phyloP scores from a whole-genome alignment of 1,284 basidiomycete genomes.

The Paramarasmius palmivorus region DNA sequence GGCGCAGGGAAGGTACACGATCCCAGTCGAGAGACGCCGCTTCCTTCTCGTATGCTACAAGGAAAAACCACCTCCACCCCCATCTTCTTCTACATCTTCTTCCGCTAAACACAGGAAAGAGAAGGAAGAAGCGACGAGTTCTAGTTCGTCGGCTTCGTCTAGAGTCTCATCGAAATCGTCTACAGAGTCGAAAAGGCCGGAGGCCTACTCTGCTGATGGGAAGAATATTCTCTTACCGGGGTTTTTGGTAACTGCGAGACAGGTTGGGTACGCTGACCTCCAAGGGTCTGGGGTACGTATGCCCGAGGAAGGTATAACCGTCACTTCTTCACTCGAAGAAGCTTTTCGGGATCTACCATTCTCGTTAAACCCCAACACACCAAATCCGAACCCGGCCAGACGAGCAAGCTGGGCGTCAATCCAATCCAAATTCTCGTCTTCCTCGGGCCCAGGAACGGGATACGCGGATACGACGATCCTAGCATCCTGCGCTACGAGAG shows the following conservation, averaged over 20 bases:
- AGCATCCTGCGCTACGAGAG: slow-evolving; percentile 62
- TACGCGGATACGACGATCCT: slow-evolving; percentile 45
- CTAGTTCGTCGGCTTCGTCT: slow-evolving; percentile 19
- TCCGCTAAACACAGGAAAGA: not conserved
- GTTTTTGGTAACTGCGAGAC: slow-evolving; percentile 68
- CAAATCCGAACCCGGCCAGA: not conserved
- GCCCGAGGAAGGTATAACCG: slow-evolving; percentile 66
- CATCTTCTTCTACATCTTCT: not conserved
- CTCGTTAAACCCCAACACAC: not conserved
- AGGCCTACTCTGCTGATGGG: slow-evolving; percentile 28
- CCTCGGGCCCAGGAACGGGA: not conserved
- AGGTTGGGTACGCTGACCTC: slow-evolving; percentile 67
- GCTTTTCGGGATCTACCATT: slow-evolving; percentile 48
- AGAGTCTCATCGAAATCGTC: slow-evolving; percentile 36
- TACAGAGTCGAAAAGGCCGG: slow-evolving; percentile 31
- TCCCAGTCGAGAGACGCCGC: slow-evolving; percentile 55
- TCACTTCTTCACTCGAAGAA: slow-evolving; percentile 60
- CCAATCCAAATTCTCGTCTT: too few relatives aligned
- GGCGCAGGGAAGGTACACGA: too few relatives aligned
- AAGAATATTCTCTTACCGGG: slow-evolving; percentile 50
- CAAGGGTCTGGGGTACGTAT: slow-evolving; percentile 70
- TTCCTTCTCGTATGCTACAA: slow-evolving; percentile 74
- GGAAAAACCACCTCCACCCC: not conserved
- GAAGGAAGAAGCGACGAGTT: too few relatives aligned
- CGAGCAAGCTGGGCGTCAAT: slow-evolving; percentile 8